Evolutionary conservation across 2,329 filamentous ascomycete species (phyloP).

Genomic region (Cryphonectria carpinicola): DNA sequence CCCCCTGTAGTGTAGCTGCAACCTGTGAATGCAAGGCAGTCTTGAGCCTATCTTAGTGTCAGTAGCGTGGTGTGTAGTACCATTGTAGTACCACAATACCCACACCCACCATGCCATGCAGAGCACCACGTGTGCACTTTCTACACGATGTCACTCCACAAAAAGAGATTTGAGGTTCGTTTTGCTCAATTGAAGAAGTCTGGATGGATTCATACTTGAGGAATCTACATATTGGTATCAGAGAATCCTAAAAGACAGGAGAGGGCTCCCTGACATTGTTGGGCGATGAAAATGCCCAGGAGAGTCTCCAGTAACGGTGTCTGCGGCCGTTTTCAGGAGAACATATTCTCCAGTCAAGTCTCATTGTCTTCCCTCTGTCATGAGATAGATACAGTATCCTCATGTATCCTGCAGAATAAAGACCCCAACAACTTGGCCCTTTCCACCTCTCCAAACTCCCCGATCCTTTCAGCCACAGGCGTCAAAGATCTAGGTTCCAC

Average conservation of each 20-base stretch:
- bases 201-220: too few relatives aligned
- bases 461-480: not conserved
- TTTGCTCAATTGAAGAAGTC: not conserved
- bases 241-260: too few relatives aligned
- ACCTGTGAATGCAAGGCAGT: not conserved
- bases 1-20: not conserved
- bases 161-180: not conserved
- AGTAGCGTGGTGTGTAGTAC: not conserved
- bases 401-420: not conserved
- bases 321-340: not conserved
- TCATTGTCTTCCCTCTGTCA: not conserved
- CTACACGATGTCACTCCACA: not conserved
- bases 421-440: not conserved
- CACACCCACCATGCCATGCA: conserved; percentile 3
- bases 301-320: not conserved
- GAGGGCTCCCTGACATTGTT: too few relatives aligned
- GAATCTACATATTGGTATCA: too few relatives aligned
- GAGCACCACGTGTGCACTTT: not conserved
- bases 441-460: not conserved
- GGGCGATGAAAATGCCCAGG: not conserved
- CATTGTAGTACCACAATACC: not conserved
- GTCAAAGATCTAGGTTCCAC: not conserved
- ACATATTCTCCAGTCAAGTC: not conserved
- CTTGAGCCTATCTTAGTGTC: not conserved
- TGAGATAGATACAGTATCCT: not conserved